A percentile compares a stretch with the other conserved stretches of the same genome.
Evolutionary conservation across 1,139 yeast species (phyloP).

Genomic region (Sugiyamaella paludigena): DNA sequence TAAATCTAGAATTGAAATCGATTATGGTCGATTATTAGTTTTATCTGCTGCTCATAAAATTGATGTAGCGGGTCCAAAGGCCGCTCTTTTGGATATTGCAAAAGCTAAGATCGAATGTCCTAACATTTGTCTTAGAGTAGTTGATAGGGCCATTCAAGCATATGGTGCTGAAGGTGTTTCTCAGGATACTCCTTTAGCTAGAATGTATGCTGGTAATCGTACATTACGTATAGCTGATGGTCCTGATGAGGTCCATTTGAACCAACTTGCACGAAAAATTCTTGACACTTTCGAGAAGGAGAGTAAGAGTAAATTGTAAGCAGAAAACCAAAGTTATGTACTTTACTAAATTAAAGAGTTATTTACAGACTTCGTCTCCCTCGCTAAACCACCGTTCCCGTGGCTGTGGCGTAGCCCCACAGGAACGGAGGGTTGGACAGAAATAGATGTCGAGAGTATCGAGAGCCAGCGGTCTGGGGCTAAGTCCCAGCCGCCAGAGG

Average conservation of each 20-base stretch:
- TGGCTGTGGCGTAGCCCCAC: too few species aligned
- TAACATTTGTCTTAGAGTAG: slow-evolving; percentile 50
- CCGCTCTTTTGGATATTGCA: slow-evolving; percentile 59
- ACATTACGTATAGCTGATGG: slow-evolving; percentile 72
- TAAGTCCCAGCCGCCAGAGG: slow-evolving; percentile 4
- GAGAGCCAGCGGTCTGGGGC: slow-evolving; percentile 3
- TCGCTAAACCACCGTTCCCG: too few species aligned
- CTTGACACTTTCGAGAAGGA: slow-evolving; percentile 22
- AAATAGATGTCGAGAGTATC: not conserved
- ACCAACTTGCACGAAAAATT: slow-evolving; percentile 55
- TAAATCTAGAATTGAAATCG: slow-evolving; percentile 57
- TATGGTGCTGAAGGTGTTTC: slow-evolving; percentile 68
- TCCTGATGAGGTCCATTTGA: slow-evolving; percentile 70
- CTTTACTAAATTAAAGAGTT: too few species aligned
- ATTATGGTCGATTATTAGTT: slow-evolving; percentile 56
- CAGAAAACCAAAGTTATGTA: too few species aligned
- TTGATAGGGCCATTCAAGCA: slow-evolving; percentile 69
- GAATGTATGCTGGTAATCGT: slow-evolving; percentile 55
- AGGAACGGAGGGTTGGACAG: too few species aligned
- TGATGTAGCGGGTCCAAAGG: slow-evolving; percentile 56
- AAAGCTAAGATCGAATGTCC: slow-evolving; percentile 72
- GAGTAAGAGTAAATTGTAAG: slow-evolving; percentile 4
- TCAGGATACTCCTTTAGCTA: slow-evolving; percentile 62
- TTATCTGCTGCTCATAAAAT: slow-evolving; percentile 66
- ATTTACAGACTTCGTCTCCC: too few species aligned